These are phyloP conservation scores for Bruguiera sexangula DNA, from an alignment of 345 rosid genomes.

Conservation along the genomic window DNA sequence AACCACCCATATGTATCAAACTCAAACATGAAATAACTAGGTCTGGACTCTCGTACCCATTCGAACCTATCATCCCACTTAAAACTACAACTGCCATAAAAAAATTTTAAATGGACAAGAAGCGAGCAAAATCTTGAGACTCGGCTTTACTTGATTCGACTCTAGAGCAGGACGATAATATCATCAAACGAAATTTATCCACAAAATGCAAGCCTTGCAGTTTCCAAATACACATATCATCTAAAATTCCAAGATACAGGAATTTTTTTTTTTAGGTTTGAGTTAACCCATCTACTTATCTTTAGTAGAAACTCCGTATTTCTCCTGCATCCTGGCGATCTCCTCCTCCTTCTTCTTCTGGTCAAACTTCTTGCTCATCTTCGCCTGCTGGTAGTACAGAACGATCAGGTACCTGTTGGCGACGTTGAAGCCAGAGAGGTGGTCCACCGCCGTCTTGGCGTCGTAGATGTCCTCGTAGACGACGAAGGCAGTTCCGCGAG, in stretches of 20 bases:
- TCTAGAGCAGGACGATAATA: too few species aligned
- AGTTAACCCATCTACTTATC: slow-evolving; percentile 46
- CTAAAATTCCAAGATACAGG: not conserved
- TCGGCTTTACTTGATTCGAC: too few species aligned
- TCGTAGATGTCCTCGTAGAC: slow-evolving; percentile 97
- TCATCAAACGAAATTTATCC: too few species aligned
- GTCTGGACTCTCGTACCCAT: too few species aligned
- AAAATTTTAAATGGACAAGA: too few species aligned
- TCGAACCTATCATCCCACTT: too few species aligned
- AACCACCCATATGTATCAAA: too few species aligned
- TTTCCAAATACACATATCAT: too few species aligned
- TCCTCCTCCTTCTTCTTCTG: slow-evolving; percentile 91
- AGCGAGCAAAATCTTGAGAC: too few species aligned
- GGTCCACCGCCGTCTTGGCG: slow-evolving; percentile 95
- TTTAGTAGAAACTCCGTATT: slow-evolving; percentile 83
- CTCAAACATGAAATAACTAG: too few species aligned
- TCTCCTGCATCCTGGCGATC: slow-evolving; percentile 80
- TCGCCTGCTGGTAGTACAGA: slow-evolving; percentile 82
- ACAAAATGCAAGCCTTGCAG: too few species aligned
- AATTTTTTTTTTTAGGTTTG: not conserved
- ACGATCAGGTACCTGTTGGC: slow-evolving; percentile 91
- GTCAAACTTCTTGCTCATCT: slow-evolving; percentile 94
- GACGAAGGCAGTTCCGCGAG: slow-evolving; percentile 91
- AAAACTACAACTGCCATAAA: too few species aligned
- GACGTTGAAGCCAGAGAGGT: slow-evolving; percentile 95